Evolutionary conservation across 2,329 filamentous ascomycete species (phyloP).

Genomic region (Aspergillus versicolor): DNA sequence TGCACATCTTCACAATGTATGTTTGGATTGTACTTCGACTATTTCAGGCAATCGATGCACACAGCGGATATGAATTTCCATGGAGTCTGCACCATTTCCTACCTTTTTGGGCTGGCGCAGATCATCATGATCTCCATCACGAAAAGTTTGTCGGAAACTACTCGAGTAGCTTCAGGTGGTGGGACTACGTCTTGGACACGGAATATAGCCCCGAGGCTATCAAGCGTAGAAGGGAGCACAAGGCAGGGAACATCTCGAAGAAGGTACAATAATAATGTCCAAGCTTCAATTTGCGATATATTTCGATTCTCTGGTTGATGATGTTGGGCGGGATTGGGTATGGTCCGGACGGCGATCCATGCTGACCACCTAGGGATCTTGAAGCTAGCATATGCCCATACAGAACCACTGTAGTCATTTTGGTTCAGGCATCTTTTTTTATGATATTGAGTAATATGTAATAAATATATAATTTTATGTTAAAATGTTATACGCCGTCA

Average conservation of each 20-base stretch:
- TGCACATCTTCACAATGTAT: conserved; percentile 98
- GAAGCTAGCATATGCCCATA: too few species aligned
- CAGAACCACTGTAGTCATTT: too few species aligned
- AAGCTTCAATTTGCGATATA: too few species aligned
- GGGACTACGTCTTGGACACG: conserved; percentile 92
- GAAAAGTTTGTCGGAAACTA: conserved; percentile 99
- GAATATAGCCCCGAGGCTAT: conserved; percentile 86
- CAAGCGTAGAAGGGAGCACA: conserved; percentile 72
- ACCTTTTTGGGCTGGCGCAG: conserved; percentile 95
- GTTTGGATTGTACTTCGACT: conserved; percentile 89
- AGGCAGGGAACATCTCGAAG: conserved; percentile 20
- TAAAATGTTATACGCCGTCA: too few species aligned
- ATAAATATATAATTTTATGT: too few species aligned
- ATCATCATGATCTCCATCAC: conserved; percentile 96
- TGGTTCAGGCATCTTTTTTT: too few species aligned
- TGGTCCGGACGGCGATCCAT: too few species aligned
- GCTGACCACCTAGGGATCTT: too few species aligned
- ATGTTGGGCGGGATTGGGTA: too few species aligned
- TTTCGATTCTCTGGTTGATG: too few species aligned
- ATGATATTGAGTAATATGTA: too few species aligned
- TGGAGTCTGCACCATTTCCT: conserved; percentile 95
- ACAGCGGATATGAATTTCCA: conserved; percentile 97
- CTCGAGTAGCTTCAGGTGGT: conserved; percentile 97
- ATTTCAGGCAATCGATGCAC: conserved; percentile 96
- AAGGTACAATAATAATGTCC: conserved; percentile 27